Percentiles rank a stretch among this genome's conserved stretches.
Conservation (phyloP, 495 filamentous ascomycete genomes). For the Ramalina intermedia region DNA sequence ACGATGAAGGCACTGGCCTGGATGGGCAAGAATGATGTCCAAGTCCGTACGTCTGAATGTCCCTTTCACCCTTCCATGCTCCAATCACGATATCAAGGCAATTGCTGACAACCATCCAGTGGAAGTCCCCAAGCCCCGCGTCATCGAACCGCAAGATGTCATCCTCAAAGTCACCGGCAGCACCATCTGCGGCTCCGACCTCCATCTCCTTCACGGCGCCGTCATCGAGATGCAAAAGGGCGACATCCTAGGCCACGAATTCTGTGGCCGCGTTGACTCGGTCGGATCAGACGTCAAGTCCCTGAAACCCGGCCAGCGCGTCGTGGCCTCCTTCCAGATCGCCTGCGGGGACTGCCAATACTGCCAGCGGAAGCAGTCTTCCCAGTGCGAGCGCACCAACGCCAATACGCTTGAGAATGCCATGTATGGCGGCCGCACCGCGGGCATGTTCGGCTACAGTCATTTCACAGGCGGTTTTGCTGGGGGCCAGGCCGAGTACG, state of each 20-base stretch:
- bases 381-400: conserved; percentile 70
- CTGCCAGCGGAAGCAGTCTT: conserved; percentile 60
- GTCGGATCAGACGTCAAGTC: conserved; percentile 47
- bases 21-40: conserved; percentile 55
- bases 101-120: conserved; percentile 18
- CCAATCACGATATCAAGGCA: background rate
- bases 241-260: conserved; percentile 85
- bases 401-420: conserved; percentile 49
- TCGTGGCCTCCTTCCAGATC: conserved; percentile 80
- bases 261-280: conserved; percentile 65
- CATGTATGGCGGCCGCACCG: conserved; percentile 61
- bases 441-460: conserved; percentile 43
- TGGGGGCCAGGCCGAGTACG: conserved; percentile 79
- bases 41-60: conserved; percentile 27
- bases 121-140: conserved; percentile 50
- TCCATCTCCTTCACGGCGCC: conserved; percentile 63
- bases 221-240: conserved; percentile 64
- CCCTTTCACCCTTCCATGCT: background rate
- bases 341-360: conserved; percentile 55
- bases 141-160: conserved; percentile 62
- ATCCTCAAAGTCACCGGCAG: conserved; percentile 74
- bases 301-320: conserved; percentile 54
- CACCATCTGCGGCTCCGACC: conserved; percentile 77
- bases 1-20: conserved; percentile 62
- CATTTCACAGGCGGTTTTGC: conserved; percentile 80